A percentile compares a stretch with the other conserved stretches of the same genome.
phyloP scores from a whole-genome alignment of 306 rosid species.

The Pueraria montana region DNA sequence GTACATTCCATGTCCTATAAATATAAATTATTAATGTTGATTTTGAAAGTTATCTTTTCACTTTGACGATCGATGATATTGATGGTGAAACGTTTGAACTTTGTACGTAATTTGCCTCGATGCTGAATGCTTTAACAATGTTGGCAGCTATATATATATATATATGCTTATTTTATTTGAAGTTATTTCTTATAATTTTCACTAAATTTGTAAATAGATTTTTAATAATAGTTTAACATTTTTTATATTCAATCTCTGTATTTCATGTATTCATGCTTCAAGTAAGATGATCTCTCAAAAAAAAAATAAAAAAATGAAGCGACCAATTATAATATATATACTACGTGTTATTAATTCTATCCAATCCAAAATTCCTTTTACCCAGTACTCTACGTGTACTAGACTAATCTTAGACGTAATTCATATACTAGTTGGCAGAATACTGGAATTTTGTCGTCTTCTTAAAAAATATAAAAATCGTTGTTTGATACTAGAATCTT shows the following conservation, averaged over 20 bases:
- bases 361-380: neutral
- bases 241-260: neutral
- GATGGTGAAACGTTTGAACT: conserved; percentile 11
- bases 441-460: neutral
- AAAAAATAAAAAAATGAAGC: too few species aligned
- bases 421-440: neutral
- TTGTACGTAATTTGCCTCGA: neutral
- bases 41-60: neutral
- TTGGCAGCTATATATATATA: too few species aligned
- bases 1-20: neutral
- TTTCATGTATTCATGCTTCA: too few species aligned
- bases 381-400: neutral
- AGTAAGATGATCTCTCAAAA: too few species aligned
- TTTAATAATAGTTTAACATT: too few species aligned
- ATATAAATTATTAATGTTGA: neutral
- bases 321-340: too few species aligned
- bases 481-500: neutral
- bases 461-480: neutral
- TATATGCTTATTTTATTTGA: too few species aligned
- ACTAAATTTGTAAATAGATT: too few species aligned
- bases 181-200: too few species aligned
- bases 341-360: too few species aligned
- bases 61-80: neutral
- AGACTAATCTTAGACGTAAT: neutral
- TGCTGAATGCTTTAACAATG: conserved; percentile 43